phyloP scores from a whole-genome alignment of 2,329 filamentous ascomycete genomes.

The Ceratocystis variospora region DNA sequence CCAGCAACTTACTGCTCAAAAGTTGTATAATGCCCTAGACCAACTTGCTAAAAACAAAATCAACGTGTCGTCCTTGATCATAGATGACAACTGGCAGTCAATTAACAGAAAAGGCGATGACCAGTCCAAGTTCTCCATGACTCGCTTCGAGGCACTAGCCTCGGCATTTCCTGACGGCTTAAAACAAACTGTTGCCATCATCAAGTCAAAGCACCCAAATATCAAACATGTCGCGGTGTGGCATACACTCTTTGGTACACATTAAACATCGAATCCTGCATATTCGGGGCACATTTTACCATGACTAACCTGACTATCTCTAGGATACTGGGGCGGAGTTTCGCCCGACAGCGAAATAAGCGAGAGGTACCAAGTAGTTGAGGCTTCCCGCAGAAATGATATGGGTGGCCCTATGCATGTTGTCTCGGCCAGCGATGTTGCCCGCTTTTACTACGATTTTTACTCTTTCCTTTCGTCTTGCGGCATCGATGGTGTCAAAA shows the following conservation, averaged over 20 bases:
- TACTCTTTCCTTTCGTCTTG: conserved; percentile 63
- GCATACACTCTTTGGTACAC: conserved; percentile 58
- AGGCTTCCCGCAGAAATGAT: conserved; percentile 33
- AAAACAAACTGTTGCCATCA: conserved; percentile 52
- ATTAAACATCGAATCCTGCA: not conserved
- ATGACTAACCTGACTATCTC: conserved; percentile 20
- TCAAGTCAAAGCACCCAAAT: conserved; percentile 54
- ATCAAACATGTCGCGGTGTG: conserved; percentile 82
- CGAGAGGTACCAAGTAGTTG: conserved; percentile 61
- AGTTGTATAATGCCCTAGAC: conserved; percentile 62
- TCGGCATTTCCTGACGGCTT: conserved; percentile 68
- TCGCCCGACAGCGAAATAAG: conserved; percentile 61
- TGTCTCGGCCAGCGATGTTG: conserved; percentile 59
- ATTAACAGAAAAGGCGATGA: conserved; percentile 41
- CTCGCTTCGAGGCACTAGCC: conserved; percentile 72
- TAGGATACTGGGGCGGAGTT: conserved; percentile 83
- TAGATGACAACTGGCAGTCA: conserved; percentile 94
- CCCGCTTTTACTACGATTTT: conserved; percentile 76
- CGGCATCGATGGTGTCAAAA: conserved; percentile 80
- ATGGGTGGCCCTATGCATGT: conserved; percentile 55
- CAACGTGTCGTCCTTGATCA: conserved; percentile 72
- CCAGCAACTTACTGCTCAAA: conserved; percentile 66
- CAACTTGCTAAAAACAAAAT: conserved; percentile 57
- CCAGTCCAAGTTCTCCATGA: conserved; percentile 53
- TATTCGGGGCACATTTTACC: conserved; percentile 19